A percentile compares a stretch with the other conserved stretches of the same genome.
Conservation (phyloP, 2,329 filamentous ascomycete species). For the Balansia obtecta region DNA sequence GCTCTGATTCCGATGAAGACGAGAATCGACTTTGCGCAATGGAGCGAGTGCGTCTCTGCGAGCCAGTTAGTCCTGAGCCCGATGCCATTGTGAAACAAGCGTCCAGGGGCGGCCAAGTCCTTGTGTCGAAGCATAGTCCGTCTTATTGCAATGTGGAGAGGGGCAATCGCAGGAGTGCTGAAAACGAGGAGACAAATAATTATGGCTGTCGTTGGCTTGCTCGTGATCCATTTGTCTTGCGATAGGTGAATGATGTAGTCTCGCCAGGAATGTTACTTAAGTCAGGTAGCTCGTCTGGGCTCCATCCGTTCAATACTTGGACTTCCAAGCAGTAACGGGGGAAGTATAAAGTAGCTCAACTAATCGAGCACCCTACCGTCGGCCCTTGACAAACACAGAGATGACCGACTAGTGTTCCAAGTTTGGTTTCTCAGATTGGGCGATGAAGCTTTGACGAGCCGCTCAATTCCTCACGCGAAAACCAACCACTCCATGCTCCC, state of each 20-base stretch:
- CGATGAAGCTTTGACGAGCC: neutral
- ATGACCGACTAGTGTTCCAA: neutral
- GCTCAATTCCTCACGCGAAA: neutral
- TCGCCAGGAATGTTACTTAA: neutral
- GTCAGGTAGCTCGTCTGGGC: neutral
- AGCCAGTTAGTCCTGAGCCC: slow-evolving; percentile 18
- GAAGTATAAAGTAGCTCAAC: neutral
- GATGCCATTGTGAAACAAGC: slow-evolving; percentile 14
- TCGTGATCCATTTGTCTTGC: neutral
- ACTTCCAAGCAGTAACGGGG: neutral
- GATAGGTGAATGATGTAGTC: neutral
- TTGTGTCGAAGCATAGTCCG: slow-evolving; percentile 1
- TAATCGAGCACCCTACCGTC: neutral
- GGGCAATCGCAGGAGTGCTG: neutral
- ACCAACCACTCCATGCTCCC: neutral
- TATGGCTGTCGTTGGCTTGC: neutral
- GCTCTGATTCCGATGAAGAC: slow-evolving; percentile 31
- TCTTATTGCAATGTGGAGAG: neutral
- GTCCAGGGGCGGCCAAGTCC: neutral
- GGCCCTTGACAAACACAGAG: neutral
- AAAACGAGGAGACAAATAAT: neutral
- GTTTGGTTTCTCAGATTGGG: neutral
- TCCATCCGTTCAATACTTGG: neutral
- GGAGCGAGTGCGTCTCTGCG: slow-evolving; percentile 15
- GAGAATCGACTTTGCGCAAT: slow-evolving; percentile 18